phyloP scores from a whole-genome alignment of 2,329 filamentous ascomycete species.

The Alternaria hordeiaustralica region DNA sequence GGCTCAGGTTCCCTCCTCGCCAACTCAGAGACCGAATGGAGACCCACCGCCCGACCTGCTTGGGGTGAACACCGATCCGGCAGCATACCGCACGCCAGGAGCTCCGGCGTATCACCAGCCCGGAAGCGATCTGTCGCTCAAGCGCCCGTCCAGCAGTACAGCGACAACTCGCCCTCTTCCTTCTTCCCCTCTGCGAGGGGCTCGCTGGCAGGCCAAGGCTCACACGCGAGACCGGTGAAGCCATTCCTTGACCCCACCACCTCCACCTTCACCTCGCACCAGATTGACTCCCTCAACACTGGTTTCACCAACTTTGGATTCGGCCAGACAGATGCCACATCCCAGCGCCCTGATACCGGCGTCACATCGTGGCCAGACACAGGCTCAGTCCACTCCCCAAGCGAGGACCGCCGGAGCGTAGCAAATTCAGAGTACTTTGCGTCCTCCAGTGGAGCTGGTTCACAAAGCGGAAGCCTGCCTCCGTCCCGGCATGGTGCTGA shows the following conservation, averaged over 20 bases:
- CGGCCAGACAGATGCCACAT: conserved; percentile 36
- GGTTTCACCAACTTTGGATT: conserved; percentile 44
- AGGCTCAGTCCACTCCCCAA: conserved; percentile 49
- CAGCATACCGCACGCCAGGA: conserved; percentile 42
- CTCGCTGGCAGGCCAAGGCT: conserved; percentile 27
- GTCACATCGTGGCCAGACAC: conserved; percentile 45
- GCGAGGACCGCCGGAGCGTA: conserved; percentile 50
- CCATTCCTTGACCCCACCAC: conserved; percentile 42
- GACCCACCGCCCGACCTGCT: conserved; percentile 56
- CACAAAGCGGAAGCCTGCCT: conserved; percentile 64
- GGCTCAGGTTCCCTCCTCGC: conserved; percentile 73
- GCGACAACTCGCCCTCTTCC: conserved; percentile 33
- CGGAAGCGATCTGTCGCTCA: conserved; percentile 49
- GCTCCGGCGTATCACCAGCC: conserved; percentile 46
- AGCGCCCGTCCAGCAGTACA: conserved; percentile 40
- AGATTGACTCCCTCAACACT: conserved; percentile 40
- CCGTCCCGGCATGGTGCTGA: conserved; percentile 61
- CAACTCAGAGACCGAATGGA: conserved; percentile 74
- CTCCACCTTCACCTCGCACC: conserved; percentile 40
- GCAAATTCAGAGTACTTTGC: conserved; percentile 54
- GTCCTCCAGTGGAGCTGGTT: conserved; percentile 52
- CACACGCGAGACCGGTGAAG: conserved; percentile 35
- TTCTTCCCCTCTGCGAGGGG: conserved; percentile 37
- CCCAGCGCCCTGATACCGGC: conserved; percentile 34
- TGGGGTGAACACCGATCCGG: conserved; percentile 62